Base-by-base conservation (phyloP, 352 stramenopile genomes). In the Pythium pyrilobum region DNA sequence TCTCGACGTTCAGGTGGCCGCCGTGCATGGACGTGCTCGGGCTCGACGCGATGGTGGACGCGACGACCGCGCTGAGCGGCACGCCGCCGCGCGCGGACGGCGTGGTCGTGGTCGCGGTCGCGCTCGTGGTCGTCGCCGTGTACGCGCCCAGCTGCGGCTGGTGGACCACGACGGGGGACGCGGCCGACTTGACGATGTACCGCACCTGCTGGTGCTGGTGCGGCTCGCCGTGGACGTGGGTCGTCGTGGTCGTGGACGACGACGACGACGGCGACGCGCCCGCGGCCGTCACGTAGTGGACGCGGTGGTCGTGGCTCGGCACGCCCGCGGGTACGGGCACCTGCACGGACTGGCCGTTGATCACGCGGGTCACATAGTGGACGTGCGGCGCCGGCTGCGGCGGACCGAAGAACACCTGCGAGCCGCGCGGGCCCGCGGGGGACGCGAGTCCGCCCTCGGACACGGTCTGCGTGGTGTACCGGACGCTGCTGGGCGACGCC, bases 291-390 rank as follows among this genome's bases (percentile, higher is more conserved):
- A 56, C 41, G 39, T 56, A 56, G 10, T 56, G 49, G 8, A 56
- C 49, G 29, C 41, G 41, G 18, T 56, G 49, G 38, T 56, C 45
- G 45, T 52, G 39, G 4, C 32, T 28, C 5, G 49, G 49, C 11
- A 20, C 49, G 29, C 49, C 49, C 10, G 34, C 49, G 1, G 49
- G 49, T 28, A 56, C 33, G 11, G 49, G 49, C 39, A 56, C 49
- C 15, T 56, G 49, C 20, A 56, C 49, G 16, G 41, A 47, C 49
- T 56, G 49, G 38, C 49, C 49, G 29, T 56, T 56, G 18, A 56
- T 31, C 18, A 56, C 29, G 34, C 49, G 49, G 20, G 49, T 56
- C 25, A 56, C 49, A 20, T 46, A 49, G 49, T 56, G 49, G 12
- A 56, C 49, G 20, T 49, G 43, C 20, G 49, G 28, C 4, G 24